These are phyloP conservation scores for Colletotrichum somersetense DNA, from an alignment of 2,329 filamentous ascomycete genomes.

Conservation along the genomic window DNA sequence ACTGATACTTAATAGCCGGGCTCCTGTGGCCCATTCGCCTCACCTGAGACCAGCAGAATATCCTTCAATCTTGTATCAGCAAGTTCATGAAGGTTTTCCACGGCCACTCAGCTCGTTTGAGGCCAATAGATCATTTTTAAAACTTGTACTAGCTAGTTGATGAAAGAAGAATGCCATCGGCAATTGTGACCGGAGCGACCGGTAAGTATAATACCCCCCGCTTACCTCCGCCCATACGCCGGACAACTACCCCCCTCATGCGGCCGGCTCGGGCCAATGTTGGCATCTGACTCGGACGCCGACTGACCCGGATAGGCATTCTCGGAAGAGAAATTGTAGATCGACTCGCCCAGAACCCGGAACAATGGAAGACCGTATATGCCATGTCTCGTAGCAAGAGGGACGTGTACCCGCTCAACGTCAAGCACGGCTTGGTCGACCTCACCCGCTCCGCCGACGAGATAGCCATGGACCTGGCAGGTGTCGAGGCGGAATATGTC, in stretches of 20 bases:
- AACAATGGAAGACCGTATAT: slow-evolving; percentile 44
- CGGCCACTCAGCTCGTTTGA: no score
- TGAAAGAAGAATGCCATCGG: slow-evolving; percentile 33
- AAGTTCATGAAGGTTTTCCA: no score
- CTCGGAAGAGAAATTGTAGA: slow-evolving; percentile 46
- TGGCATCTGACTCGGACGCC: neutral
- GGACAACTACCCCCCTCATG: neutral
- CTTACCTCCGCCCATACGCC: neutral
- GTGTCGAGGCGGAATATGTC: slow-evolving; percentile 45
- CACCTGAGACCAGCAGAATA: neutral
- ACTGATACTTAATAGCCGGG: neutral
- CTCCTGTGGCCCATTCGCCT: neutral
- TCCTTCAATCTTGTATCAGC: no score
- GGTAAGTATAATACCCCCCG: slow-evolving; percentile 2
- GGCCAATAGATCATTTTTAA: no score
- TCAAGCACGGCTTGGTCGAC: slow-evolving; percentile 45
- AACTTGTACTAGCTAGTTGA: neutral
- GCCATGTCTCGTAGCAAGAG: slow-evolving; percentile 47
- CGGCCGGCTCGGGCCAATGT: neutral
- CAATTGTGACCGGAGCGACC: slow-evolving; percentile 40
- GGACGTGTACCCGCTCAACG: slow-evolving; percentile 43
- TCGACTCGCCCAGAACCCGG: slow-evolving; percentile 37
- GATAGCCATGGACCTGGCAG: slow-evolving; percentile 46
- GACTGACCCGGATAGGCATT: slow-evolving; percentile 39
- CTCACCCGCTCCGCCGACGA: slow-evolving; percentile 44